Percentiles rank a stretch among this genome's conserved stretches.
These are phyloP conservation scores for Neospermospora avenae DNA, from an alignment of 2,329 filamentous ascomycete genomes.

Conservation along the genomic window DNA sequence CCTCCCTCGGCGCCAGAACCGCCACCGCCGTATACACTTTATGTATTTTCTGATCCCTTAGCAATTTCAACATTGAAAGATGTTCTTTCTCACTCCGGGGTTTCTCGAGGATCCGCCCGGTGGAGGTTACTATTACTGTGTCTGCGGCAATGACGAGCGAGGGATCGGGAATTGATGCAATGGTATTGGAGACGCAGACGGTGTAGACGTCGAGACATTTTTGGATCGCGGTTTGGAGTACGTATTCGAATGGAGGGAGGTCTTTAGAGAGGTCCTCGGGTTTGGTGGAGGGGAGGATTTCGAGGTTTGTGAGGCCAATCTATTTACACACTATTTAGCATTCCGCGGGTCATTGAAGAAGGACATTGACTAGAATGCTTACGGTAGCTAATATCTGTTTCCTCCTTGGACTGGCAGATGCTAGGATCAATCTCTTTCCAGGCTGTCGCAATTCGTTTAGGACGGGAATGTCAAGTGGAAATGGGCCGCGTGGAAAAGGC, in stretches of 20 bases:
- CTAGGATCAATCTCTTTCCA: conserved; percentile 79
- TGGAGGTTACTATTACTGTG: conserved; percentile 77
- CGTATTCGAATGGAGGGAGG: conserved; percentile 84
- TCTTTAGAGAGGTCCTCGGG: conserved; percentile 83
- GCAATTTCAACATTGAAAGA: conserved; percentile 73
- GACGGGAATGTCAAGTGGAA: conserved; percentile 76
- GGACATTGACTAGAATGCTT: conserved; percentile 10
- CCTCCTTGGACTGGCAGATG: conserved; percentile 82
- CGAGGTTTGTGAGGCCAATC: conserved; percentile 77
- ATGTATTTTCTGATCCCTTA: conserved; percentile 75
- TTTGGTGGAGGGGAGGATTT: conserved; percentile 78
- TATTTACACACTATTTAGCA: conserved; percentile 37
- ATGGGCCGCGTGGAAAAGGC: conserved; percentile 42
- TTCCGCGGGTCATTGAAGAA: background rate
- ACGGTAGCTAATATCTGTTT: conserved; percentile 76
- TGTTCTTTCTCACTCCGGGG: conserved; percentile 79
- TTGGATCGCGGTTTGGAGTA: conserved; percentile 76
- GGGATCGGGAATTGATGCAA: conserved; percentile 55
- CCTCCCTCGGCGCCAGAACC: conserved; percentile 77
- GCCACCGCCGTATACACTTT: conserved; percentile 84
- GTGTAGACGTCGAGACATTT: conserved; percentile 72
- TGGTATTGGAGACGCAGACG: conserved; percentile 38
- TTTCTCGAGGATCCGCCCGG: conserved; percentile 85
- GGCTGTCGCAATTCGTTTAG: conserved; percentile 63
- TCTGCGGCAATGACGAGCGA: conserved; percentile 86